phyloP scores from a whole-genome alignment of 306 rosid species.

The Trifolium pratense region DNA sequence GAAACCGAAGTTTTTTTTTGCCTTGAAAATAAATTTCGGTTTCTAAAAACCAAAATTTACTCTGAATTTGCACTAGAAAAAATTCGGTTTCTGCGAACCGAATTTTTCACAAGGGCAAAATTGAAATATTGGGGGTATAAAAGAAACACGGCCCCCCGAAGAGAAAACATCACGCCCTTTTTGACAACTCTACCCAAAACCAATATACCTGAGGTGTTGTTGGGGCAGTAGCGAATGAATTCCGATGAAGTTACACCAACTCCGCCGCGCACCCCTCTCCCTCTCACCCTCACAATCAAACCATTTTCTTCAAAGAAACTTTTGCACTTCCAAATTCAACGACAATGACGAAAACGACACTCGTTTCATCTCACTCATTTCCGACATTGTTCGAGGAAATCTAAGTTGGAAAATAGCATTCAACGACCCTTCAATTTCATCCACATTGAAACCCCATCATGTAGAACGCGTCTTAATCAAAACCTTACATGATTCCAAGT shows the following conservation, averaged over 20 bases:
- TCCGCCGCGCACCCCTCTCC: constrained; percentile 32
- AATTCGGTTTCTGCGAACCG: too few relatives aligned
- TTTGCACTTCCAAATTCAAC: constrained; percentile 39
- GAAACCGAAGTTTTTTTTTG: too few relatives aligned
- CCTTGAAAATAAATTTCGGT: too few relatives aligned
- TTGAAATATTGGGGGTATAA: too few relatives aligned
- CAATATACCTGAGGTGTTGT: not conserved
- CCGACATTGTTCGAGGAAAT: constrained; percentile 69
- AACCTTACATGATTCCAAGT: constrained; percentile 61
- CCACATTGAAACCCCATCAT: constrained; percentile 61
- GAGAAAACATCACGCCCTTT: too few relatives aligned
- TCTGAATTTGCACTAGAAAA: too few relatives aligned
- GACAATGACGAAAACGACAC: constrained; percentile 52
- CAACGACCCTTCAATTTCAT: constrained; percentile 58
- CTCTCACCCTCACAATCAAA: constrained; percentile 2
- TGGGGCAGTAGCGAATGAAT: constrained; percentile 12
- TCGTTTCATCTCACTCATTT: constrained; percentile 55
- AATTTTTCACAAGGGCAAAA: too few relatives aligned
- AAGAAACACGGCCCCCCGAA: too few relatives aligned
- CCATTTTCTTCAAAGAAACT: constrained; percentile 36
- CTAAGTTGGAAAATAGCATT: constrained; percentile 78
- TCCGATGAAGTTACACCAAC: constrained; percentile 56
- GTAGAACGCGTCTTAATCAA: constrained; percentile 70
- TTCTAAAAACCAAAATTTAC: too few relatives aligned
- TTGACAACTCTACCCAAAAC: too few relatives aligned